A percentile compares a stretch with the other conserved stretches of the same genome.
Evolutionary conservation across 352 stramenopile genomes (phyloP).

Genomic region (Phytophthora idaei): DNA sequence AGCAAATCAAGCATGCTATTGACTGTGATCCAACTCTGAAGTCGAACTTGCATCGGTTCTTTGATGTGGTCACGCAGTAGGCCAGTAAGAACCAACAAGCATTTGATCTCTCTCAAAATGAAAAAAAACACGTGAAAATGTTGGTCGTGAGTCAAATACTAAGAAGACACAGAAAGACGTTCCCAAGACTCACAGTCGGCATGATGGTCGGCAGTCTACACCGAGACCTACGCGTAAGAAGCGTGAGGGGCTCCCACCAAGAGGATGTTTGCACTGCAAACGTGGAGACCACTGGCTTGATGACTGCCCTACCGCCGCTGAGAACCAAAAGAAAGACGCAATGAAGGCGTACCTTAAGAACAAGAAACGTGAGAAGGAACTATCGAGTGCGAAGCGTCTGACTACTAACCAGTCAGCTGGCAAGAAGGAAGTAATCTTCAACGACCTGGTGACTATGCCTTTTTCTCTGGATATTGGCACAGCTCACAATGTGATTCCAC

Average conservation of each 20-base stretch:
- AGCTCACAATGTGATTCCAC: slow-evolving; percentile 5
- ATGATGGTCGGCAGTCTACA: background rate
- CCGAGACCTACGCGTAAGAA: background rate
- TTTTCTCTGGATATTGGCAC: slow-evolving; percentile 4
- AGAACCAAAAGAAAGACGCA: background rate
- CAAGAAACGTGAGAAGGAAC: background rate
- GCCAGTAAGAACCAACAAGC: background rate
- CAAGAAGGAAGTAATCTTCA: background rate
- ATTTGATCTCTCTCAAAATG: slow-evolving; percentile 5
- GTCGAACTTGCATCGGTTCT: background rate
- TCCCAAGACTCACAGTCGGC: background rate
- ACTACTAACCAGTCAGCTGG: background rate
- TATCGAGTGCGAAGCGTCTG: background rate
- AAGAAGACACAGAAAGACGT: background rate
- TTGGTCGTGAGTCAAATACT: background rate
- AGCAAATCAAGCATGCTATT: slow-evolving; percentile 5
- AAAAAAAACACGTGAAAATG: background rate
- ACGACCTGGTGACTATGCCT: background rate
- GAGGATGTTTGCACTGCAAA: slow-evolving; percentile 1
- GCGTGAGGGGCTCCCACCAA: background rate
- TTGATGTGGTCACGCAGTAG: slow-evolving; percentile 8
- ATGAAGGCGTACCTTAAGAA: background rate
- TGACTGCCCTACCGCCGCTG: background rate
- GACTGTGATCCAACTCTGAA: slow-evolving; percentile 8
- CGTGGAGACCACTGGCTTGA: background rate